Evolutionary conservation across 306 rosid genomes (phyloP), one percentile per base, ranked within the genome.

Genomic region (Lathyrus aphaca): DNA sequence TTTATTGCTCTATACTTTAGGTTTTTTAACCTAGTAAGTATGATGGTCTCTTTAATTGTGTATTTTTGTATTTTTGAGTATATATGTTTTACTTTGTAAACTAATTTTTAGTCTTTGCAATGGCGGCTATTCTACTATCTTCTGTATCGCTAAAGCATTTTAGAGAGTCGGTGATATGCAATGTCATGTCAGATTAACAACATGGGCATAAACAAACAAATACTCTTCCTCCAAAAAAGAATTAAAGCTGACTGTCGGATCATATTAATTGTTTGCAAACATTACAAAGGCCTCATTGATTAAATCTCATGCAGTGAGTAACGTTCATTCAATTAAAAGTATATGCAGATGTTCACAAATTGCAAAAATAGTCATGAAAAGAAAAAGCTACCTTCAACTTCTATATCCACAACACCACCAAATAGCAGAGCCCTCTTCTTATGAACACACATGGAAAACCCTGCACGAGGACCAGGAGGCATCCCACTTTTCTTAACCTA

Each of bases 401-500:
- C 99, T 85, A 94, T 85, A 79, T 94, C 99, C 56, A 94, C 99
- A 67, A 94, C 99, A 57, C 99, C 99, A 32, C 99, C 99, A 71
- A 94, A 94, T 64, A 90, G 84, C 73, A 91, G 42, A 68, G 95
- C 96, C 78, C 96, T 82, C 82, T 83, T 94, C 86, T 94, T 94
- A 72, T 94, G 99, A 75, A 94, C 84, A 83, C 89, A 82, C 92
- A 94, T 87, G 73, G 99, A 85, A 81, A 91, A 94, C 79, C 99
- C 99, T 51, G 99, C 99, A 73, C 96, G 99, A 51, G 99, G 90
- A 38, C 96, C 96, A 43, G 97, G 97, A 64, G 97, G 99, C 97
- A 94, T 94, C 81, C 99, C 99, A 75, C 92, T 85, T 76, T 88
- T 94, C 80, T 91, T 94, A 57, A 91, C 97, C 99, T 94, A 68